Conservation (phyloP, 345 rosid species). For the Brassica cretica region DNA sequence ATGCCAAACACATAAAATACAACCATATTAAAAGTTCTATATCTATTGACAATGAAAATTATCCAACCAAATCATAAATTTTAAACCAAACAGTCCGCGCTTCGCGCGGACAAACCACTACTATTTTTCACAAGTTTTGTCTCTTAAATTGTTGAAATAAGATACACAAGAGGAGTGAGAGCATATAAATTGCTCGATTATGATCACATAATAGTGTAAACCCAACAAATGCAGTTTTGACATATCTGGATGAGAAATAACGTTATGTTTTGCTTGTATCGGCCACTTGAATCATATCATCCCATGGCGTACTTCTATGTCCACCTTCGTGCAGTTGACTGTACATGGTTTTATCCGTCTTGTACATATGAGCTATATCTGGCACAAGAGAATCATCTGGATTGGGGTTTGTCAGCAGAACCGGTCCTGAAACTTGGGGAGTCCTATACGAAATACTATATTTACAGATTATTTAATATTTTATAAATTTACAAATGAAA, state of each 20-base stretch:
- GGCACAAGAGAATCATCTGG: slow-evolving; percentile 94
- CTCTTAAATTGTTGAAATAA: too few species aligned
- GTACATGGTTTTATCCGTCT: slow-evolving; percentile 74
- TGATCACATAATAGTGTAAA: slow-evolving; percentile 3
- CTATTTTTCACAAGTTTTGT: too few species aligned
- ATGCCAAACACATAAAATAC: too few species aligned
- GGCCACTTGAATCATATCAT: neutral
- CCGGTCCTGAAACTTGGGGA: slow-evolving; percentile 30
- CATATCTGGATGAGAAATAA: neutral
- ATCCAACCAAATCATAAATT: too few species aligned
- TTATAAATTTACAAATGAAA: too few species aligned
- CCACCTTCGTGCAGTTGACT: slow-evolving; percentile 95
- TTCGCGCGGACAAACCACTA: too few species aligned
- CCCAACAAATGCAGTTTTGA: neutral
- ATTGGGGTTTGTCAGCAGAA: slow-evolving; percentile 83
- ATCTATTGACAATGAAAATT: too few species aligned
- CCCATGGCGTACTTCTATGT: slow-evolving; percentile 98
- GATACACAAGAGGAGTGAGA: neutral
- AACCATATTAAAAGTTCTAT: too few species aligned
- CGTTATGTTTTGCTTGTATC: neutral
- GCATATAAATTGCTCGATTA: neutral
- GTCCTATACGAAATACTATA: too few species aligned
- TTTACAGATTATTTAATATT: too few species aligned
- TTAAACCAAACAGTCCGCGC: too few species aligned
- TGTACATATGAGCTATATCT: slow-evolving; percentile 89